Percentiles rank a stretch among this genome's conserved stretches.
Conservation (phyloP, 1,139 yeast genomes). For the Diutina mesorugosa region DNA sequence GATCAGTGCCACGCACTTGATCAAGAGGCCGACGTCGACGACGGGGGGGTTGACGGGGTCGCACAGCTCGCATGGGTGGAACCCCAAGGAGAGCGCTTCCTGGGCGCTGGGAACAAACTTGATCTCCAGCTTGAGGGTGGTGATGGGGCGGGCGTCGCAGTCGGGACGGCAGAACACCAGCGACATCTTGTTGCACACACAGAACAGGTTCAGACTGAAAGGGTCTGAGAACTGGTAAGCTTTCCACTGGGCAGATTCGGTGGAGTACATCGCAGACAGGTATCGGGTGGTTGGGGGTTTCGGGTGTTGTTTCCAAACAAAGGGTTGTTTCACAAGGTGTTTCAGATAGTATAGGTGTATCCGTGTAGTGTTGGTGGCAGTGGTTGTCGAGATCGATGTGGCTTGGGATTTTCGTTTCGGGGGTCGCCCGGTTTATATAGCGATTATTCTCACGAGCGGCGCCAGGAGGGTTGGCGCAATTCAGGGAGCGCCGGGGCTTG, state of each 20-base stretch:
- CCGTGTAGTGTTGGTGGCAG: too few relatives aligned
- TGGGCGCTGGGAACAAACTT: conserved; percentile 26
- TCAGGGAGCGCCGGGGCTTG: background rate
- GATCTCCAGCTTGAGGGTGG: conserved; percentile 30
- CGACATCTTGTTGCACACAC: conserved; percentile 32
- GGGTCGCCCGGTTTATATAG: background rate
- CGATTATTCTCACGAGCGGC: background rate
- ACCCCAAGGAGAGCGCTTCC: conserved; percentile 36
- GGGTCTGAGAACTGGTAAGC: conserved; percentile 61
- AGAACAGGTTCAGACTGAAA: conserved; percentile 45
- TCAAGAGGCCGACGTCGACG: conserved; percentile 39
- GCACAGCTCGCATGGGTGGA: conserved; percentile 40
- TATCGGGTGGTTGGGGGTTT: background rate
- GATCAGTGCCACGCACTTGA: conserved; percentile 43
- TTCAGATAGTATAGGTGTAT: too few relatives aligned
- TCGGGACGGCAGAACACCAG: conserved; percentile 51
- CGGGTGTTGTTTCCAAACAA: background rate
- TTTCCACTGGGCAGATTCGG: conserved; percentile 43
- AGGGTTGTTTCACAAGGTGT: too few relatives aligned
- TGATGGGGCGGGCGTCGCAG: conserved; percentile 41
- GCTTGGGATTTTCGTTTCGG: background rate
- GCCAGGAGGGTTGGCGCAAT: background rate
- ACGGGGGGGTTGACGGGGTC: conserved; percentile 27
- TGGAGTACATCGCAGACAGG: conserved; percentile 19
- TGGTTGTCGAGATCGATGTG: too few relatives aligned